These are phyloP conservation scores for Tardiomyces digboiensis DNA, from an alignment of 1,139 yeast genomes.

Conservation along the genomic window DNA sequence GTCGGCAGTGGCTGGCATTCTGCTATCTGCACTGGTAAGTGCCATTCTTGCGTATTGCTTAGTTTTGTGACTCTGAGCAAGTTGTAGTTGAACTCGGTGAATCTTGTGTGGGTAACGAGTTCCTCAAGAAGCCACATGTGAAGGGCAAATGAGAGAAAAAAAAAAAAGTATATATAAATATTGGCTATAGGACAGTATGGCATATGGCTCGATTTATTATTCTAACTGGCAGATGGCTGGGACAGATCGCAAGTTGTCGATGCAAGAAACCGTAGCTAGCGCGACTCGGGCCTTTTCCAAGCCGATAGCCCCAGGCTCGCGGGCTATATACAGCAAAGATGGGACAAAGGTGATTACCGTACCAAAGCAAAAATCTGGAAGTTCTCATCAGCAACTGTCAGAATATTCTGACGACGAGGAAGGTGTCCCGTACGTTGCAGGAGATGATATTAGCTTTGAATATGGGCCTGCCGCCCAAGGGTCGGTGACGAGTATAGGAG, in stretches of 20 bases:
- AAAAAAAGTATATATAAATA: no score
- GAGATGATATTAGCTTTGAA: constrained; percentile 54
- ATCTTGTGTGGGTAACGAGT: no score
- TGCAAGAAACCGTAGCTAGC: constrained; percentile 10
- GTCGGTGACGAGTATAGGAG: constrained; percentile 2
- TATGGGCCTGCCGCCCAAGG: constrained; percentile 21
- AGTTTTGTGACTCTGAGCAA: no score
- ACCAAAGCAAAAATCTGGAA: constrained; percentile 4
- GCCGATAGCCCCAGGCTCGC: constrained; percentile 16
- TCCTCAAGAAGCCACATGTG: no score
- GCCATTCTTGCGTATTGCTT: no score
- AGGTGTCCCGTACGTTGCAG: constrained; percentile 33
- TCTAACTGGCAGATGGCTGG: no score
- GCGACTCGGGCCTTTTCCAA: constrained; percentile 16
- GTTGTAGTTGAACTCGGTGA: no score
- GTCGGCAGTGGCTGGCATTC: no score
- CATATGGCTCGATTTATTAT: no score
- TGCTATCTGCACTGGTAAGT: no score
- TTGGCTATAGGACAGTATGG: no score
- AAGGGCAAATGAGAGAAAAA: no score
- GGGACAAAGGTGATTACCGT: constrained; percentile 19
- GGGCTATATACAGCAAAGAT: constrained; percentile 18
- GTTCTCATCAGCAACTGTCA: neutral
- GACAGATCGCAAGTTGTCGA: neutral
- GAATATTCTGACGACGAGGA: constrained; percentile 2